Evolutionary conservation across 2,329 filamentous ascomycete genomes (phyloP).

Genomic region (Alternaria novae-zelandiae): DNA sequence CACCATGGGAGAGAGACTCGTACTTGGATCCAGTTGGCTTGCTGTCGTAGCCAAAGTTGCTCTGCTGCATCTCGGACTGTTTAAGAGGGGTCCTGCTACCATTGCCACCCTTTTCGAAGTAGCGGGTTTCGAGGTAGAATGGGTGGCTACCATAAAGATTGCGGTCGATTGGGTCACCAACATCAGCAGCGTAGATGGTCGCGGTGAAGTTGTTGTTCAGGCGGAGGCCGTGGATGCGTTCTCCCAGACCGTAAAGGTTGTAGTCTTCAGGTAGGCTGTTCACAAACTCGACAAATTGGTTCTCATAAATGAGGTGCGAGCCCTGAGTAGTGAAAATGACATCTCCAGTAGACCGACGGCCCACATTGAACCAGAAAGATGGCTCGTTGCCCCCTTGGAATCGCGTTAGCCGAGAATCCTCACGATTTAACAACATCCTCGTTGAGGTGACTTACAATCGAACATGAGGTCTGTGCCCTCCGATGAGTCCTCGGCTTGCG

Average conservation of each 20-base stretch:
- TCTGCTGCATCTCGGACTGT: conserved; percentile 55
- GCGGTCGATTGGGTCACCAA: conserved; percentile 66
- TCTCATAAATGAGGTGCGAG: conserved; percentile 71
- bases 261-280: conserved; percentile 72
- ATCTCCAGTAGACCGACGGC: conserved; percentile 66
- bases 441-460: conserved; percentile 31
- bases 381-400: conserved; percentile 61
- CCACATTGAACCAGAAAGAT: conserved; percentile 63
- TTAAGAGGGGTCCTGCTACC: conserved; percentile 61
- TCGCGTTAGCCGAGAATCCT: not conserved
- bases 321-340: conserved; percentile 71
- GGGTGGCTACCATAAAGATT: conserved; percentile 81
- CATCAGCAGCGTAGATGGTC: conserved; percentile 72
- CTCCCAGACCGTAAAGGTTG: conserved; percentile 77
- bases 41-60: conserved; percentile 13
- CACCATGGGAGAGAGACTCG: conserved; percentile 73
- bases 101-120: conserved; percentile 64
- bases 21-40: conserved; percentile 57
- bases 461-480: conserved; percentile 58
- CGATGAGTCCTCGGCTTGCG: conserved; percentile 51
- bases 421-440: not conserved
- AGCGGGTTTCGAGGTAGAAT: conserved; percentile 80
- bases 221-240: conserved; percentile 73
- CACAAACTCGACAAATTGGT: conserved; percentile 79
- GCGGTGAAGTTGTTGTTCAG: conserved; percentile 76